Evolutionary conservation across 129 eudicot species (phyloP).

Genomic region (Daucus carota): DNA sequence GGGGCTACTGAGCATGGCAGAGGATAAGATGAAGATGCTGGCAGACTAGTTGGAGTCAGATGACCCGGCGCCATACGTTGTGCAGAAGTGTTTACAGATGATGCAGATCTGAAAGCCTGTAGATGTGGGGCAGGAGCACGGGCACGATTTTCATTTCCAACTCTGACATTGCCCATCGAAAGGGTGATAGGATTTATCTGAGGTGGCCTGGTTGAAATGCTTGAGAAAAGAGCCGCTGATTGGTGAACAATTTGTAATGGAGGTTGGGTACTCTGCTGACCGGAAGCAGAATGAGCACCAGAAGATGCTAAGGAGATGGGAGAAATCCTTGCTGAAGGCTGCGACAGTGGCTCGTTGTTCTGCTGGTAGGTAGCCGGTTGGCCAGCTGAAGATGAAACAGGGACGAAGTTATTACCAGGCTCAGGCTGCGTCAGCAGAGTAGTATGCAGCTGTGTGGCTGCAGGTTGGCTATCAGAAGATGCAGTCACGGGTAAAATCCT

Average conservation of each 20-base stretch:
- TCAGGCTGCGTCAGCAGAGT: background rate
- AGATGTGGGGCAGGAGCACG: constrained; percentile 83
- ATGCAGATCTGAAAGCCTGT: constrained; percentile 40
- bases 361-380: constrained; percentile 11
- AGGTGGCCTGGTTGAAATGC: constrained; percentile 37
- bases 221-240: constrained; percentile 43
- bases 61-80: constrained; percentile 30
- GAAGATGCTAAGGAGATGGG: background rate
- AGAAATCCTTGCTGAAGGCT: background rate
- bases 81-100: constrained; percentile 19
- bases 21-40: background rate
- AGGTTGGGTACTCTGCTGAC: constrained; percentile 16
- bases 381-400: constrained; percentile 5
- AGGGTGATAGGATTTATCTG: constrained; percentile 37
- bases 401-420: background rate
- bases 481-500: constrained; percentile 1
- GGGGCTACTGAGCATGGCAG: background rate
- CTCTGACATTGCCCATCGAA: constrained; percentile 22
- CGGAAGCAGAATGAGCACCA: constrained; percentile 6
- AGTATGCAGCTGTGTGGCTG: constrained; percentile 9
- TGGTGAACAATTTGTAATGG: constrained; percentile 41
- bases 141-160: constrained; percentile 44
- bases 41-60: constrained; percentile 10
- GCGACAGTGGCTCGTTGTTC: background rate
- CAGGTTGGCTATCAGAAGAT: constrained; percentile 3